Conservation (phyloP, 345 rosid genomes). For the Populus simonii region DNA sequence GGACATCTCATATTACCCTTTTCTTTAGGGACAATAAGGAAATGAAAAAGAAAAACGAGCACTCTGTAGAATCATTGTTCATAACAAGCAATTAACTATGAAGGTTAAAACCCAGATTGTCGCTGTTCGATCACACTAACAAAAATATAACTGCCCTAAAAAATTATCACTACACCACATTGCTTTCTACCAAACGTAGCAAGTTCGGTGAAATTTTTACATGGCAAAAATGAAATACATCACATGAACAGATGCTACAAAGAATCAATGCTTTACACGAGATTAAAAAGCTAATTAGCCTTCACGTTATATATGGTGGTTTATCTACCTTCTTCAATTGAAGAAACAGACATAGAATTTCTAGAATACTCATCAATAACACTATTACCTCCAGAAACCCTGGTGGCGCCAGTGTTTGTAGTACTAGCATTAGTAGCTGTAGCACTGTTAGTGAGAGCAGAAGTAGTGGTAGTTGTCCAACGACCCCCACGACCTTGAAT, state of each 20-base stretch:
- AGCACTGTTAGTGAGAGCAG: constrained; percentile 35
- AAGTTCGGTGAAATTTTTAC: too few species aligned
- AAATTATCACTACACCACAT: too few species aligned
- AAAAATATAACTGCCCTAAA: too few species aligned
- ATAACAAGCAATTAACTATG: too few species aligned
- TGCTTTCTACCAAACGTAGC: too few species aligned
- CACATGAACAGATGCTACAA: background rate
- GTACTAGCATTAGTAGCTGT: constrained; percentile 24
- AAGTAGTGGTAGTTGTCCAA: constrained; percentile 41
- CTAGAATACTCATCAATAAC: constrained; percentile 70
- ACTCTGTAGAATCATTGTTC: too few species aligned
- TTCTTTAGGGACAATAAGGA: too few species aligned
- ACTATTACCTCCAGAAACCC: constrained; percentile 46
- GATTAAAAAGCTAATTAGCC: background rate
- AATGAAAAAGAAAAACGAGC: too few species aligned
- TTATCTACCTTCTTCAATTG: constrained; percentile 78
- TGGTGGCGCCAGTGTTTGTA: constrained; percentile 34
- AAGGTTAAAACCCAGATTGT: too few species aligned
- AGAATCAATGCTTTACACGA: constrained; percentile 14
- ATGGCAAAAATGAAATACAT: too few species aligned
- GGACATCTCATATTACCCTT: too few species aligned
- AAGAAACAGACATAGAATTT: constrained; percentile 74
- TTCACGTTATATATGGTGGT: constrained; percentile 2
- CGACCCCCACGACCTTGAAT: constrained; percentile 56
- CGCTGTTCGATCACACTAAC: too few species aligned